Conservation (phyloP, 768 basidiomycete genomes). For the Tephrocybe rancida region DNA sequence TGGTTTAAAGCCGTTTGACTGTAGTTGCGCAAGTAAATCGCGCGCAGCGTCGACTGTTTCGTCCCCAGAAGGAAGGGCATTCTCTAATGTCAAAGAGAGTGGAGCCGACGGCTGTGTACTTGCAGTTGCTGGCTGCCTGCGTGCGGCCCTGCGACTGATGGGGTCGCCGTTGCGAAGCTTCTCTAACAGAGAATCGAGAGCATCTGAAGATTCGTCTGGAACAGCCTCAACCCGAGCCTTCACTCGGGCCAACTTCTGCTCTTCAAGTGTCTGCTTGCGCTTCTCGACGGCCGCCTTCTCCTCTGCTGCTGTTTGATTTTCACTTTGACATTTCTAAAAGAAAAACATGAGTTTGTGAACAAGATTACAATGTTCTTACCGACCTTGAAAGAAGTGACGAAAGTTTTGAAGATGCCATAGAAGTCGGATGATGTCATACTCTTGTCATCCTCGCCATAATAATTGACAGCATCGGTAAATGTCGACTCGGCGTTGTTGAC, state of each 20-base stretch:
- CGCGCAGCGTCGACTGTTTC: constrained; percentile 56
- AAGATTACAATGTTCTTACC: not conserved
- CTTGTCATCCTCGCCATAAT: constrained; percentile 94
- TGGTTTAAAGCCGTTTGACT: constrained; percentile 67
- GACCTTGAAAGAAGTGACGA: constrained; percentile 90
- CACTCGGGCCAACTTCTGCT: constrained; percentile 57
- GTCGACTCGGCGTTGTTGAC: constrained; percentile 84
- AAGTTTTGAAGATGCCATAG: constrained; percentile 97
- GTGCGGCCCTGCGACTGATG: constrained; percentile 57
- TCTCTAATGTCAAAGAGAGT: constrained; percentile 36
- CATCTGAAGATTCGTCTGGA: constrained; percentile 55
- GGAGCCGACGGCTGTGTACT: constrained; percentile 35
- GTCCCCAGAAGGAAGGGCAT: constrained; percentile 29
- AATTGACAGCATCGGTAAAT: constrained; percentile 83
- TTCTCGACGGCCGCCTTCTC: constrained; percentile 69
- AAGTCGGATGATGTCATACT: constrained; percentile 88
- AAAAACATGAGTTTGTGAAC: constrained; percentile 1
- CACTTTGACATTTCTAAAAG: constrained; percentile 82
- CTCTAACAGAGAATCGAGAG: constrained; percentile 72
- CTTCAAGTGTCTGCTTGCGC: constrained; percentile 69
- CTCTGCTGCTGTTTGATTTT: constrained; percentile 76
- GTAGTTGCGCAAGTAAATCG: constrained; percentile 74
- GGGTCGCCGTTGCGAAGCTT: constrained; percentile 73
- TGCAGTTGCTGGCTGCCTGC: constrained; percentile 45
- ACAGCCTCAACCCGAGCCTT: constrained; percentile 43